Percentiles rank a stretch among this genome's conserved stretches.
Evolutionary conservation across 1,284 basidiomycete species (phyloP).

Genomic region (Hemileia vastatrix): DNA sequence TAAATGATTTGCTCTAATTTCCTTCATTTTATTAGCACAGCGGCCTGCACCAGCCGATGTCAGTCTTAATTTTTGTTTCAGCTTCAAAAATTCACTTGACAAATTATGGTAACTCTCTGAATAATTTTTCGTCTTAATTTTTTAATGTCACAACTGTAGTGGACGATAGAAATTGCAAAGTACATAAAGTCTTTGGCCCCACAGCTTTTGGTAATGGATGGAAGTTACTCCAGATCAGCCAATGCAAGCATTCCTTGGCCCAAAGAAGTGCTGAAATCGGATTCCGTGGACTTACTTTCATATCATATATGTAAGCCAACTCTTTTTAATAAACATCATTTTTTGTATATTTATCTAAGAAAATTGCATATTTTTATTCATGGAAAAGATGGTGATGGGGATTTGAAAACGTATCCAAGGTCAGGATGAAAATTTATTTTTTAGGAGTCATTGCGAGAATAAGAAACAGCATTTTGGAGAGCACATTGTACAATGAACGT

Average conservation of each 20-base stretch:
- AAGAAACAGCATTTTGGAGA: too few relatives aligned
- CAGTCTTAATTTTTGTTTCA: neutral
- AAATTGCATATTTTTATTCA: too few relatives aligned
- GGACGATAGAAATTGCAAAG: neutral
- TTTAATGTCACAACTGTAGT: too few relatives aligned
- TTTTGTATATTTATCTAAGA: too few relatives aligned
- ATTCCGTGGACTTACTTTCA: constrained; percentile 14
- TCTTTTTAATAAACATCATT: too few relatives aligned
- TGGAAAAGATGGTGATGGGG: too few relatives aligned
- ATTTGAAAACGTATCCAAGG: too few relatives aligned
- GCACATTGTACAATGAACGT: too few relatives aligned
- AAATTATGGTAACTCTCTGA: neutral
- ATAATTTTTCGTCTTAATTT: too few relatives aligned
- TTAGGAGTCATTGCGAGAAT: neutral
- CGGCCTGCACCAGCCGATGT: constrained; percentile 1
- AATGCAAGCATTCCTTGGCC: too few relatives aligned
- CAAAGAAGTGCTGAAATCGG: constrained; percentile 6
- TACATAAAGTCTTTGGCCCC: neutral
- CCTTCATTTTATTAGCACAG: neutral
- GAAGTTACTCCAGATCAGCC: neutral
- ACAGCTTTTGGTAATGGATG: neutral
- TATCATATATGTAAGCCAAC: constrained; percentile 18
- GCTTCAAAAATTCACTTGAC: neutral
- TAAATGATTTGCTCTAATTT: neutral
- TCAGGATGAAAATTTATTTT: too few relatives aligned